Percentiles rank a stretch among this genome's conserved stretches.
Conservation (phyloP, 2,329 filamentous ascomycete species). For the Juglanconis oblonga region DNA sequence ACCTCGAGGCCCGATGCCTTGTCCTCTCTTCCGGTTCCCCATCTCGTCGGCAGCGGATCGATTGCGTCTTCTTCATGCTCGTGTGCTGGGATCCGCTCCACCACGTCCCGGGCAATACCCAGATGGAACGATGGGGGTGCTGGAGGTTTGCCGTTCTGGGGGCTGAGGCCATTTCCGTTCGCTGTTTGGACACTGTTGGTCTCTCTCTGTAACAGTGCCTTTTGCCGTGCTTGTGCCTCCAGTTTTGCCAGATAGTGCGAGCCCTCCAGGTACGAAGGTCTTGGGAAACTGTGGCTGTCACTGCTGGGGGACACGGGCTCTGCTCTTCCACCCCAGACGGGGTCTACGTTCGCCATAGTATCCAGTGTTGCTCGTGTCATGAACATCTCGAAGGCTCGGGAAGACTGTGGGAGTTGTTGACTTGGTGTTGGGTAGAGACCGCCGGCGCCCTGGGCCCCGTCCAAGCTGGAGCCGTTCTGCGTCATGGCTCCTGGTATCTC, state of each 20-base stretch:
- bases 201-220: constrained; percentile 48
- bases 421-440: constrained; percentile 25
- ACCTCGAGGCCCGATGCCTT: constrained; percentile 74
- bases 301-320: constrained; percentile 22
- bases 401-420: constrained; percentile 43
- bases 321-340: constrained; percentile 13
- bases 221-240: constrained; percentile 65
- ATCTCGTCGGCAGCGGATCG: constrained; percentile 72
- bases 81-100: constrained; percentile 66
- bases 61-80: constrained; percentile 56
- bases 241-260: constrained; percentile 77
- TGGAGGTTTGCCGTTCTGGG: constrained; percentile 53
- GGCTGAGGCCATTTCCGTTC: constrained; percentile 44
- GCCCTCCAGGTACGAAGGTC: constrained; percentile 77
- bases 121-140: constrained; percentile 56
- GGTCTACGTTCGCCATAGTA: constrained; percentile 23
- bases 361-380: constrained; percentile 27
- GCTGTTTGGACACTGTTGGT: constrained; percentile 42
- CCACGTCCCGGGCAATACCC: constrained; percentile 78
- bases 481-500: constrained; percentile 18
- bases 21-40: constrained; percentile 67
- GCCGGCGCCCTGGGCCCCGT: constrained; percentile 21
- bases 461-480: constrained; percentile 26
- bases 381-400: constrained; percentile 52
- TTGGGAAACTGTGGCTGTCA: constrained; percentile 59